Evolutionary conservation across 2,329 filamentous ascomycete species (phyloP).

Genomic region (Boeremia exigua): DNA sequence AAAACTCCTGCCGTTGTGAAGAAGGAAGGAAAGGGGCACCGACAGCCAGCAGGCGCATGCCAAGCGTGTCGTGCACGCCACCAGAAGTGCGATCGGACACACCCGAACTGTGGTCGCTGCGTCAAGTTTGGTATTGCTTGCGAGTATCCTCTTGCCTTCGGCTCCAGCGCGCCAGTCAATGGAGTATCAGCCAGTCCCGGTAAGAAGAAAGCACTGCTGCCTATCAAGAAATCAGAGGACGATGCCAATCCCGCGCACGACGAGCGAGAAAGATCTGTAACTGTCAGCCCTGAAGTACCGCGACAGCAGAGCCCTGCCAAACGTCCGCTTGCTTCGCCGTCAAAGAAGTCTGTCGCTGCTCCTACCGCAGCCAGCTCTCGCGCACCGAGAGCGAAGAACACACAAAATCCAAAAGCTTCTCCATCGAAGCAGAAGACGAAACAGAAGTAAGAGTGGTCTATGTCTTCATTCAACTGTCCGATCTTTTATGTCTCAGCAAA

Average conservation of each 20-base stretch:
- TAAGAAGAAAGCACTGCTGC: background rate
- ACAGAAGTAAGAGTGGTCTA: background rate
- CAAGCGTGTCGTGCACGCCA: constrained; percentile 12
- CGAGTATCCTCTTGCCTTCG: background rate
- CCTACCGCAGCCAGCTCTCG: constrained; percentile 13
- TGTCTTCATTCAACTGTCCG: background rate
- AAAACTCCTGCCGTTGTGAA: background rate
- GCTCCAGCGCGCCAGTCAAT: background rate
- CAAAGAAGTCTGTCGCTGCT: background rate
- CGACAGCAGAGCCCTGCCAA: background rate
- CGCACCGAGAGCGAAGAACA: background rate
- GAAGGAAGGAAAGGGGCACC: constrained; percentile 1
- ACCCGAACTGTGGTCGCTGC: constrained; percentile 75
- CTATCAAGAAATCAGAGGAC: background rate
- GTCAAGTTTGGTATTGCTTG: constrained; percentile 50
- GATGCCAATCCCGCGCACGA: background rate
- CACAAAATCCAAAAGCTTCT: background rate
- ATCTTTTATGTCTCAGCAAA: constrained; percentile 62
- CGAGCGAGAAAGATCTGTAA: constrained; percentile 4
- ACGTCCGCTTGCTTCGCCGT: background rate
- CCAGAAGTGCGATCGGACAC: constrained; percentile 68
- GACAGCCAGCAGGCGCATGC: constrained; percentile 10
- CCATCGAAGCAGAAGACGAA: background rate
- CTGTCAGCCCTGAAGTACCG: background rate
- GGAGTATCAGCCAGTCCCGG: background rate